Percentiles rank a stretch among this genome's conserved stretches.
These are phyloP conservation scores for Madurella mycetomatis DNA, from an alignment of 2,329 filamentous ascomycete genomes.

Conservation along the genomic window DNA sequence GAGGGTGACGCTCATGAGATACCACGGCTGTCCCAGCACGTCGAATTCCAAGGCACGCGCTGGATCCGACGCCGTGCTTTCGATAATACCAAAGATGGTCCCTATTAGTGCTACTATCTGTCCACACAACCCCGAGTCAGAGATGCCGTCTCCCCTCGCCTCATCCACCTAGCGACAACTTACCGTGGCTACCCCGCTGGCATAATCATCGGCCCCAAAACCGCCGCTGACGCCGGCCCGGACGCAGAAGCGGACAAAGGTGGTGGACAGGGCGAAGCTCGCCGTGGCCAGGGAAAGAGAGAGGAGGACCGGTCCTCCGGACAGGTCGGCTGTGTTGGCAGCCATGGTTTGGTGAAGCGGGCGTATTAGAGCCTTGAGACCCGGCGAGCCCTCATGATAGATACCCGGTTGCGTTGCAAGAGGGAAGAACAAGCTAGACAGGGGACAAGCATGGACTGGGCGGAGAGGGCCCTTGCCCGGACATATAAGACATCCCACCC, in stretches of 20 bases:
- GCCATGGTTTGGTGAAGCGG: constrained; percentile 21
- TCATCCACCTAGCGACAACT: constrained; percentile 3
- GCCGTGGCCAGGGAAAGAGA: constrained; percentile 33
- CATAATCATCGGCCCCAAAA: constrained; percentile 34
- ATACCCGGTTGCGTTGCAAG: constrained; percentile 4
- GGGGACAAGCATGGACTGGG: constrained; percentile 2
- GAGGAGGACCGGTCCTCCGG: constrained; percentile 35
- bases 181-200: constrained; percentile 32
- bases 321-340: constrained; percentile 26
- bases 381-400: constrained; percentile 13
- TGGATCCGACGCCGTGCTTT: constrained; percentile 27
- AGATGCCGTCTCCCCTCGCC: not conserved
- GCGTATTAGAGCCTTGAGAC: constrained; percentile 17
- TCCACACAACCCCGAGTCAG: constrained; percentile 4
- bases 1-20: constrained; percentile 33
- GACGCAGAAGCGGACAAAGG: constrained; percentile 32
- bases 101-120: constrained; percentile 34
- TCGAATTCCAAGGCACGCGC: constrained; percentile 32
- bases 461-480: not conserved
- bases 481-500: not conserved
- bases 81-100: constrained; percentile 34
- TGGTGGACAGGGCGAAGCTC: constrained; percentile 32
- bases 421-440: constrained; percentile 9
- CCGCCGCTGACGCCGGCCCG: constrained; percentile 27
- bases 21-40: constrained; percentile 35